Percentiles rank a stretch among this genome's conserved stretches.
phyloP scores from a whole-genome alignment of 148 eudicot genomes.

The Rhododendron vialii region DNA sequence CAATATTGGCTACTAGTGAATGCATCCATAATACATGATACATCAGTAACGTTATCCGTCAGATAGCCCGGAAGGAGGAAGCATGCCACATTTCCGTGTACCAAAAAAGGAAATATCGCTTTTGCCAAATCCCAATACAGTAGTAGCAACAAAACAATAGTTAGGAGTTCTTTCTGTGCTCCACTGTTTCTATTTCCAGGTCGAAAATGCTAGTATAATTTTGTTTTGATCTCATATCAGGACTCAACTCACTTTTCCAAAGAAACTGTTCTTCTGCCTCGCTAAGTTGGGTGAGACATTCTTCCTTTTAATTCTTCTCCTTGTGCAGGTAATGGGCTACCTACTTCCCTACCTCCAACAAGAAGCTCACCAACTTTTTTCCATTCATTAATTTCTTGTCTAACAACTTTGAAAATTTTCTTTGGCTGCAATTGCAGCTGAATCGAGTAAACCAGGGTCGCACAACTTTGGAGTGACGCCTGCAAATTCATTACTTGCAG shows the following conservation, averaged over 20 bases:
- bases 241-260: constrained; percentile 25
- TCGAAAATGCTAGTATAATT: not conserved
- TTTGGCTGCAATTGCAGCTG: constrained; percentile 26
- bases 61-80: not conserved
- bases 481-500: constrained; percentile 58
- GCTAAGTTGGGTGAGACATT: constrained; percentile 33
- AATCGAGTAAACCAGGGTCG: constrained; percentile 36
- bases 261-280: constrained; percentile 22
- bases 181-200: not conserved
- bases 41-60: not conserved
- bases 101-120: not conserved
- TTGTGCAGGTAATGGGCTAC: not conserved
- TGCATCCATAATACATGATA: not conserved
- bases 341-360: not conserved
- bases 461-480: constrained; percentile 41
- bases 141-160: not conserved
- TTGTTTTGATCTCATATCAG: constrained; percentile 15
- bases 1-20: not conserved
- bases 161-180: not conserved
- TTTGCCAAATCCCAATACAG: not conserved
- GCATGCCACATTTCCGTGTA: not conserved
- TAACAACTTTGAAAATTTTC: not conserved
- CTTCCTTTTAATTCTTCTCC: not conserved
- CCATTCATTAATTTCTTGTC: not conserved
- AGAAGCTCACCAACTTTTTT: not conserved